These are phyloP conservation scores for Ogataea hybrid DNA, from an alignment of 1,139 yeast genomes.

Conservation along the genomic window DNA sequence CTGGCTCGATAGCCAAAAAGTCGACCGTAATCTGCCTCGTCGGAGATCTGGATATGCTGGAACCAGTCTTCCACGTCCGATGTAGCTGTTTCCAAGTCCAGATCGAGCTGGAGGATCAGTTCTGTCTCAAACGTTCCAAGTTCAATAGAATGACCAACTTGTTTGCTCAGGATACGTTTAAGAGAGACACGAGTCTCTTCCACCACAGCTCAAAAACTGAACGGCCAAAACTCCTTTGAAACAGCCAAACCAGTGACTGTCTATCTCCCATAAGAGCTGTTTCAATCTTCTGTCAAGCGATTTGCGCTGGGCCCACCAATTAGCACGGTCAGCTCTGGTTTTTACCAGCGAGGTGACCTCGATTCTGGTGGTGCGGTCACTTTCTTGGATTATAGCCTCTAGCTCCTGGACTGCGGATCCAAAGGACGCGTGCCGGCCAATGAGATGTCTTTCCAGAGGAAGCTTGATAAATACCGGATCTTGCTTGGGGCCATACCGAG, in stretches of 20 bases:
- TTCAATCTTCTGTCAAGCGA: slow-evolving; percentile 57
- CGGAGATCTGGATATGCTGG: no score
- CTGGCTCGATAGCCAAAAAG: slow-evolving; percentile 48
- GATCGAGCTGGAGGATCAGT: no score
- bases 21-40: slow-evolving; percentile 59
- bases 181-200: no score
- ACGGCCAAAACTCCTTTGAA: slow-evolving; percentile 59
- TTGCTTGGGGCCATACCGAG: slow-evolving; percentile 4
- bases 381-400: slow-evolving; percentile 50
- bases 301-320: slow-evolving; percentile 79
- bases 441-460: slow-evolving; percentile 54
- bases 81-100: no score
- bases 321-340: slow-evolving; percentile 60
- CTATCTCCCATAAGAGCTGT: slow-evolving; percentile 55
- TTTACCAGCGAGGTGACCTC: slow-evolving; percentile 49
- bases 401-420: slow-evolving; percentile 46
- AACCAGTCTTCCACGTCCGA: no score
- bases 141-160: no score
- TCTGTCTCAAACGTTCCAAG: no score
- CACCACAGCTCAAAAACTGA: slow-evolving; percentile 32
- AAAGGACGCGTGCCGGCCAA: slow-evolving; percentile 48
- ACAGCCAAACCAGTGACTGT: slow-evolving; percentile 79
- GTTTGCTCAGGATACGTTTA: no score
- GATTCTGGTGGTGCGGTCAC: slow-evolving; percentile 58
- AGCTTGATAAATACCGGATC: slow-evolving; percentile 45